Conservation (phyloP, 192 early-diverging fungal species). For the Phycomyces blakesleeanus region DNA sequence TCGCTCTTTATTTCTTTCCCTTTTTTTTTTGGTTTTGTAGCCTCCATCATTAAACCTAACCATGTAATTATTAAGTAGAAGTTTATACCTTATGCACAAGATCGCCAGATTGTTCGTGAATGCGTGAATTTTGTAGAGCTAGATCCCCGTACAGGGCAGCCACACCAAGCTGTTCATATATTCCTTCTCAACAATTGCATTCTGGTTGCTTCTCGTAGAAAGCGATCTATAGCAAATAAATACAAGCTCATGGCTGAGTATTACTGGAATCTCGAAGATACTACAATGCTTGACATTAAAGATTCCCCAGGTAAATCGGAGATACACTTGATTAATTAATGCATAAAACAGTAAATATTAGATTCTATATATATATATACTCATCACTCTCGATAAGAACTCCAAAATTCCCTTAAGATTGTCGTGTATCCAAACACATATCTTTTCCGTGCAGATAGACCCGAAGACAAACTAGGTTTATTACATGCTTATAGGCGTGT, state of each 20-base stretch:
- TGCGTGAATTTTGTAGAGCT: constrained; percentile 73
- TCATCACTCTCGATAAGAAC: no score
- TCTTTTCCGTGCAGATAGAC: constrained; percentile 64
- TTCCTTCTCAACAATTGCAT: constrained; percentile 84
- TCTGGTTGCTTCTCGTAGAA: constrained; percentile 75
- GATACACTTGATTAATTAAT: no score
- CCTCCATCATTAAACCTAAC: background rate
- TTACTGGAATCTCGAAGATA: constrained; percentile 73
- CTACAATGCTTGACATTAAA: constrained; percentile 80
- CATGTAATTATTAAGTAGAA: constrained; percentile 30
- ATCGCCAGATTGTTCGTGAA: constrained; percentile 71
- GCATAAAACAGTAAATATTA: background rate
- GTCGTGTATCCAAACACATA: constrained; percentile 79
- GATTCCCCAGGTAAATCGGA: constrained; percentile 60
- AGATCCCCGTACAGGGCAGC: constrained; percentile 69
- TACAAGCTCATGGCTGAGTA: constrained; percentile 76
- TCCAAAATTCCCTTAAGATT: constrained; percentile 79
- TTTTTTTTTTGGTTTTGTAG: background rate
- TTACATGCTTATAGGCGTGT: constrained; percentile 54
- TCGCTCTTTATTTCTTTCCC: no score
- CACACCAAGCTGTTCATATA: constrained; percentile 73
- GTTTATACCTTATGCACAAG: constrained; percentile 65
- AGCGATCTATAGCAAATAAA: constrained; percentile 54
- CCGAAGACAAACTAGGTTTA: constrained; percentile 67
- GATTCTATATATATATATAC: no score